These are phyloP conservation scores for Mycothermus thermophilus DNA, from an alignment of 495 filamentous ascomycete species.

Conservation along the genomic window DNA sequence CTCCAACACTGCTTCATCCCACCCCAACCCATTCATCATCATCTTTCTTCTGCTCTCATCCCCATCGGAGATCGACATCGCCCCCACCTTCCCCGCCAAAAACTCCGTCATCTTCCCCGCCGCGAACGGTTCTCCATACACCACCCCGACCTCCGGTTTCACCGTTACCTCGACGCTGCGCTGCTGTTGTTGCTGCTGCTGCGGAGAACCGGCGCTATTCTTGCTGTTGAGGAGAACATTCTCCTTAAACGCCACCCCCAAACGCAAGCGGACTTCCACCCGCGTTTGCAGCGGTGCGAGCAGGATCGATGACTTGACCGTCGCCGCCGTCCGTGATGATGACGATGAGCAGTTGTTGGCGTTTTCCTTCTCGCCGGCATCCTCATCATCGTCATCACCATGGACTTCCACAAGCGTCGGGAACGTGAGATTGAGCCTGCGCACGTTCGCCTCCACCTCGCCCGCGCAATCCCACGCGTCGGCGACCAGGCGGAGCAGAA, in stretches of 20 bases:
- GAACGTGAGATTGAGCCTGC: slow-evolving; percentile 37
- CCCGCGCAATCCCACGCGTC: slow-evolving; percentile 46
- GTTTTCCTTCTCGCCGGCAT: slow-evolving; percentile 18
- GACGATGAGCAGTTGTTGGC: background rate
- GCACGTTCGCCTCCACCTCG: slow-evolving; percentile 38
- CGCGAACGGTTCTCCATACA: slow-evolving; percentile 56
- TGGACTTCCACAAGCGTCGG: slow-evolving; percentile 32
- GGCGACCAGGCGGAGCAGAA: slow-evolving; percentile 41
- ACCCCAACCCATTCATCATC: too few species aligned
- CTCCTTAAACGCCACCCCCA: slow-evolving; percentile 11
- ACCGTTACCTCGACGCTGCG: slow-evolving; percentile 35
- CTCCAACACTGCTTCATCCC: slow-evolving; percentile 44
- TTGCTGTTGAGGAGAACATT: too few species aligned
- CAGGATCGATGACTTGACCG: slow-evolving; percentile 39
- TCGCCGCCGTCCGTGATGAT: slow-evolving; percentile 40
- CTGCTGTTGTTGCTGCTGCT: background rate
- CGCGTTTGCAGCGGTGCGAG: slow-evolving; percentile 45
- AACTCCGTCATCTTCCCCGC: slow-evolving; percentile 50
- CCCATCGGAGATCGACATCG: slow-evolving; percentile 11
- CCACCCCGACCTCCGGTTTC: slow-evolving; percentile 34
- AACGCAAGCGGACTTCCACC: slow-evolving; percentile 38
- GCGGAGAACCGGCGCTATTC: background rate
- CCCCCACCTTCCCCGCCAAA: slow-evolving; percentile 34
- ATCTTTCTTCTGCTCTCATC: slow-evolving; percentile 19
- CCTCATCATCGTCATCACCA: background rate